Evolutionary conservation across 164 flowering plant genomes (phyloP), one percentile per base, ranked within the genome.

Genomic region (Liriodendron chinense): DNA sequence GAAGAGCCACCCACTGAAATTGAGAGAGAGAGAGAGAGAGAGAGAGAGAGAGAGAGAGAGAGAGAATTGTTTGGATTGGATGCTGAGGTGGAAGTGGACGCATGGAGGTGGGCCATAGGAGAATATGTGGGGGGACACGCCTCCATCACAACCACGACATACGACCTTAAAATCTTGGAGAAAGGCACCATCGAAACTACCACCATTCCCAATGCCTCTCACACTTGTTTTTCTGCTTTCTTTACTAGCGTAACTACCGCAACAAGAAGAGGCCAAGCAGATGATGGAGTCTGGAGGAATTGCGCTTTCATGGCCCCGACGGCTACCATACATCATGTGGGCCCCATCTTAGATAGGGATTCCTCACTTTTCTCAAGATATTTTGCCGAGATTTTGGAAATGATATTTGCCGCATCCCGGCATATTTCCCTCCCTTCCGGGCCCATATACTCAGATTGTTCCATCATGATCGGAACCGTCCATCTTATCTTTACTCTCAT

Each of bases 91-190:
- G 53, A 34, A 48, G 34, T 20, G 13, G 34, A 16, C 18, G 12
- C 59, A 53, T 53, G 20, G 62, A 63, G 1, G 66, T 63, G 71
- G 71, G 23, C 71, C 71, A 28, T 20, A 7, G 22, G 49, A 50
- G 67, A 28, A 22, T 20, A 71, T 18, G 73, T 84, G 74, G 71
- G 89, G 76, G 84, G 87, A 53, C 74, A 84, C 49, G 83, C 83
- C 83, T 67, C 81, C 82, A 84, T 86, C 88, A 68, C 16, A 85
- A 89, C 84, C 77, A 72, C 71, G 93, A 90, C 93, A 78, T 59
- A 22, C 78, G 89, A 88, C 91, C 93, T 88, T 87, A 88, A 82
- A 84, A 87, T 87, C 88, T 83, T 56, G 25, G 25, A 71, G 88
- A 88, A 84, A 88, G 83, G 78, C 84, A 80, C 89, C 85, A 59